Conservation (phyloP, 495 filamentous ascomycete species). For the Penicillium canescens region DNA sequence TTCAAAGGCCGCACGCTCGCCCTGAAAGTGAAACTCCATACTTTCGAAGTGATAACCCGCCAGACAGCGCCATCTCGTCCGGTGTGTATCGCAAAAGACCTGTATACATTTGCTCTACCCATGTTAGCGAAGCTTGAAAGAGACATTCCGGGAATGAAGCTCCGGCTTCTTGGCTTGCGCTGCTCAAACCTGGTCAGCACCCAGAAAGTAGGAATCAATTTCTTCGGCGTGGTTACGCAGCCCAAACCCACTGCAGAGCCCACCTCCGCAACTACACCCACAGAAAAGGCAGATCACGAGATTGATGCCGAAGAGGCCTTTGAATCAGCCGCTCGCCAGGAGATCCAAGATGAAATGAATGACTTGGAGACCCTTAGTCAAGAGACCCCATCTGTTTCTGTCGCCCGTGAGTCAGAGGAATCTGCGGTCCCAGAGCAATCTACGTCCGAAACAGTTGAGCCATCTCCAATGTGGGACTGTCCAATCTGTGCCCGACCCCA, state of each 20-base stretch:
- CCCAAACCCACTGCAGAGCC: slow-evolving; percentile 14
- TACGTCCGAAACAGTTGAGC: background rate
- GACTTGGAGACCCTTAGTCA: slow-evolving; percentile 65
- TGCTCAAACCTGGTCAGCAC: slow-evolving; percentile 85
- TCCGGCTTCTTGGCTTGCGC: slow-evolving; percentile 86
- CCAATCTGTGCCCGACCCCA: slow-evolving; percentile 81
- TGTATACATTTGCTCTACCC: slow-evolving; percentile 78
- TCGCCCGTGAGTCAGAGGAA: background rate
- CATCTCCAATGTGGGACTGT: slow-evolving; percentile 71
- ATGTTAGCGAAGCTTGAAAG: slow-evolving; percentile 85
- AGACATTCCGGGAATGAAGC: slow-evolving; percentile 76
- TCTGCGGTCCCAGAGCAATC: background rate
- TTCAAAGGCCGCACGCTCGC: slow-evolving; percentile 89
- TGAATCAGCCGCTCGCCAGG: slow-evolving; percentile 62
- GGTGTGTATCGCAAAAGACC: slow-evolving; percentile 70
- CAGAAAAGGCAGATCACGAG: slow-evolving; percentile 55
- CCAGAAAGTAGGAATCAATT: slow-evolving; percentile 73
- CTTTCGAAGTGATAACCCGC: slow-evolving; percentile 85
- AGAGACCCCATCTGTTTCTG: slow-evolving; percentile 35
- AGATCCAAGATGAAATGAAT: slow-evolving; percentile 64
- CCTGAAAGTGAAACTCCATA: slow-evolving; percentile 92
- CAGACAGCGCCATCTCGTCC: slow-evolving; percentile 75
- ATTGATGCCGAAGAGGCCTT: slow-evolving; percentile 70
- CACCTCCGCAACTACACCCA: background rate
- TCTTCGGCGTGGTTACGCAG: slow-evolving; percentile 64